phyloP scores from a whole-genome alignment of 2,329 filamentous ascomycete species.

The Periconia macrospinosa region DNA sequence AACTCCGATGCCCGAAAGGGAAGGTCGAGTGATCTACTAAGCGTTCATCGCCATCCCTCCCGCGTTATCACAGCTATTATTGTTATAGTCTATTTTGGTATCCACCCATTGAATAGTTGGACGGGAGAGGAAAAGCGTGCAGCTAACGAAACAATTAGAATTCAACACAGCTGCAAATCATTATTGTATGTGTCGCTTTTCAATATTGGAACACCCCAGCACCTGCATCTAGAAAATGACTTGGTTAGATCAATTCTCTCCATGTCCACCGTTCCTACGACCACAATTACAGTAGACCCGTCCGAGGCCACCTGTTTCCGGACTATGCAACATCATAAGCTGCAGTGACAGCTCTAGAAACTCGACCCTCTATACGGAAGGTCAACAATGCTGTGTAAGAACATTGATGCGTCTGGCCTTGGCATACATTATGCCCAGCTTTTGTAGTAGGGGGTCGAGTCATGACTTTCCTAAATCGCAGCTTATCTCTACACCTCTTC shows the following conservation, averaged over 20 bases:
- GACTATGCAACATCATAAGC: too few species aligned
- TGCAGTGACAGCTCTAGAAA: not conserved
- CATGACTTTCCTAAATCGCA: conserved; percentile 4
- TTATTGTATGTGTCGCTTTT: not conserved
- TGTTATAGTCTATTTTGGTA: not conserved
- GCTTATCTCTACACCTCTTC: not conserved
- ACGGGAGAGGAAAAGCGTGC: too few species aligned
- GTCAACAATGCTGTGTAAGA: conserved; percentile 1
- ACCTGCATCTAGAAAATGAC: not conserved
- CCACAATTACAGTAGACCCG: too few species aligned
- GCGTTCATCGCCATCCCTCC: not conserved
- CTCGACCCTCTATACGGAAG: conserved; percentile 4
- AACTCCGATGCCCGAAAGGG: not conserved
- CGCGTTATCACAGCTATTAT: not conserved
- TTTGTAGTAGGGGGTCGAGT: not conserved
- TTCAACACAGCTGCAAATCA: not conserved
- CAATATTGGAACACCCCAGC: not conserved
- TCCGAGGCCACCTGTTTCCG: too few species aligned
- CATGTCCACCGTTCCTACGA: not conserved
- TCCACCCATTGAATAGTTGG: not conserved
- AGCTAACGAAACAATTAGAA: too few species aligned
- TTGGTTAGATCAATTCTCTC: not conserved
- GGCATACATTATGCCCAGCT: conserved; percentile 10
- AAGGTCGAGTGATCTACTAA: not conserved
- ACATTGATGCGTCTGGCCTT: not conserved